These are phyloP conservation scores for Exutisphaerella laricina DNA, from an alignment of 2,329 filamentous ascomycete species.

Conservation along the genomic window DNA sequence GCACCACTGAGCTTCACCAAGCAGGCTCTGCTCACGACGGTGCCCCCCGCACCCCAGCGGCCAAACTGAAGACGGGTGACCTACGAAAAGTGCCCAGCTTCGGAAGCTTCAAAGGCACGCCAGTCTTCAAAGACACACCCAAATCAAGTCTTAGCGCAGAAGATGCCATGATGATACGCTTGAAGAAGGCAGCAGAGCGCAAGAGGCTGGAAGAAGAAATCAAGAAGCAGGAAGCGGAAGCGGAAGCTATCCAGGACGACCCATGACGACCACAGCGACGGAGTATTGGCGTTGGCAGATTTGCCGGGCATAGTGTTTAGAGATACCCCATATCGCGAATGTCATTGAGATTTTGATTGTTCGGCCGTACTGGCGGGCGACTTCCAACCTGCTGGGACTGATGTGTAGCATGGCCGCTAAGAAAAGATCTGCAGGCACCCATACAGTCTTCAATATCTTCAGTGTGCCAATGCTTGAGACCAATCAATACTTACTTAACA, in stretches of 20 bases:
- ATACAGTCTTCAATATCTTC: too few relatives aligned
- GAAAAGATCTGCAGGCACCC: too few relatives aligned
- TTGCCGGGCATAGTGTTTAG: neutral
- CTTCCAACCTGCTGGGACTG: too few relatives aligned
- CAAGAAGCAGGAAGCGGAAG: conserved; percentile 33
- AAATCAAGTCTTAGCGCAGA: conserved; percentile 24
- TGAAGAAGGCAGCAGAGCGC: conserved; percentile 41
- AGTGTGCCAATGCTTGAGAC: too few relatives aligned
- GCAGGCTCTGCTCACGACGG: neutral
- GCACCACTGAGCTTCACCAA: neutral
- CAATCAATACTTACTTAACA: too few relatives aligned
- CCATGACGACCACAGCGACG: too few relatives aligned
- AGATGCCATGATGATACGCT: conserved; percentile 42
- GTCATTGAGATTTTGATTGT: too few relatives aligned
- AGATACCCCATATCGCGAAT: neutral
- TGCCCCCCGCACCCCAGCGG: conserved; percentile 6
- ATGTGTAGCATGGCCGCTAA: too few relatives aligned
- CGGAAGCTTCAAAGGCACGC: conserved; percentile 35
- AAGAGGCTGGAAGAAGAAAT: conserved; percentile 42
- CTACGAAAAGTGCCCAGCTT: conserved; percentile 40
- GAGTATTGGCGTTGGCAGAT: neutral
- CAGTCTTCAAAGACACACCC: conserved; percentile 26
- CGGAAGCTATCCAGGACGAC: neutral
- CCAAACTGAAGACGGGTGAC: conserved; percentile 9
- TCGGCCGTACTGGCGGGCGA: too few relatives aligned